A percentile compares a stretch with the other conserved stretches of the same genome.
These are phyloP conservation scores for Pichia sp. DNA, from an alignment of 1,139 yeast species.

Conservation along the genomic window DNA sequence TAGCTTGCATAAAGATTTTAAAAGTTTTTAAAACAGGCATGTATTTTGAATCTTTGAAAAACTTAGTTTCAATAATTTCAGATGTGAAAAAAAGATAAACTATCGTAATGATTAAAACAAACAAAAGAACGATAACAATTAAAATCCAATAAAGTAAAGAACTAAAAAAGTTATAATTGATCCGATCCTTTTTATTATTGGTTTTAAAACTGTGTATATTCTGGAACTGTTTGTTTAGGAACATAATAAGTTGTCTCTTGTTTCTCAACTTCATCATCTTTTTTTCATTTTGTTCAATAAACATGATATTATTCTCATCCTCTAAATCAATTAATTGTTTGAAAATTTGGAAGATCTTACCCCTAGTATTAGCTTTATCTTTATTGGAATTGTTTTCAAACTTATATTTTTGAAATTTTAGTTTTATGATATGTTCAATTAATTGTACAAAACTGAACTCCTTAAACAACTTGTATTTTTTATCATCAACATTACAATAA, in stretches of 20 bases:
- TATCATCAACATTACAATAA: neutral
- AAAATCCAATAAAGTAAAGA: neutral
- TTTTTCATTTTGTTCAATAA: slow-evolving; percentile 3
- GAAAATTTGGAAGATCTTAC: slow-evolving; percentile 5
- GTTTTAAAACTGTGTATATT: slow-evolving; percentile 1
- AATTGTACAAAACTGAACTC: slow-evolving; percentile 6
- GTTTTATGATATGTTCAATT: neutral
- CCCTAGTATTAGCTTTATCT: neutral
- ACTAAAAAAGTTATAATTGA: neutral
- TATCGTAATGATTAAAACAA: neutral
- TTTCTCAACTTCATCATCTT: slow-evolving; percentile 7
- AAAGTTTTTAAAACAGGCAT: neutral
- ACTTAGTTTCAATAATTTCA: neutral
- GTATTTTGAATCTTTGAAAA: neutral
- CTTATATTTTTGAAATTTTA: neutral
- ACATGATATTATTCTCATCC: neutral
- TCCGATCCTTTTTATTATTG: neutral
- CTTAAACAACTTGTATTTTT: slow-evolving; percentile 4
- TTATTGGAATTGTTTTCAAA: too few relatives aligned
- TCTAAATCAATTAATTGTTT: slow-evolving; percentile 1
- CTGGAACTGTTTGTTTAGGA: slow-evolving; percentile 3
- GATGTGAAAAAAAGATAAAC: slow-evolving; percentile 1
- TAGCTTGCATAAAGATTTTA: neutral
- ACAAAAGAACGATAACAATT: neutral
- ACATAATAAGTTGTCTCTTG: slow-evolving; percentile 15